Percentiles rank a stretch among this genome's conserved stretches.
phyloP scores from a whole-genome alignment of 805 yeast genomes.

The Osmozyma mogii region DNA sequence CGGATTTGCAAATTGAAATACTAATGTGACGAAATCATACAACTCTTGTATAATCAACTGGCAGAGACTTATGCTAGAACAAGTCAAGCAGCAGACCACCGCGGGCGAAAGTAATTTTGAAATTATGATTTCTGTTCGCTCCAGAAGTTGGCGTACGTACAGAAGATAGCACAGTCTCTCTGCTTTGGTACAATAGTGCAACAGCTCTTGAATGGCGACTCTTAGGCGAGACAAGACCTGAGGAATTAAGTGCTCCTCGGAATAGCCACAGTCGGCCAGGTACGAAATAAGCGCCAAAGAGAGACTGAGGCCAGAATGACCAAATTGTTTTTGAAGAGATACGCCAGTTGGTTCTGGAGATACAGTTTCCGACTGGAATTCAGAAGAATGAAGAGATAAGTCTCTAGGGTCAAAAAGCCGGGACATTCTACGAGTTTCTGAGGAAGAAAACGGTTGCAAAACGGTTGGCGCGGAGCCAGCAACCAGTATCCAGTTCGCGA shows the following conservation, averaged over 20 bases:
- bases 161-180: constrained; percentile 8
- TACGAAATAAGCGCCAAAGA: constrained; percentile 9
- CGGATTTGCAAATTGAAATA: constrained; percentile 10
- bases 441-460: no score
- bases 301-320: constrained; percentile 3
- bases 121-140: constrained; percentile 6
- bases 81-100: constrained; percentile 4
- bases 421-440: constrained; percentile 3
- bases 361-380: no score
- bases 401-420: constrained; percentile 2
- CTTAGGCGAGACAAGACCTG: constrained; percentile 6
- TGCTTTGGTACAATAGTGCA: constrained; percentile 7
- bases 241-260: constrained; percentile 5
- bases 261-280: constrained; percentile 7
- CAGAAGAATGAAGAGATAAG: no score
- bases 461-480: no score
- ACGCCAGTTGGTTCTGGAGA: no score
- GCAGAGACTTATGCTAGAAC: constrained; percentile 5
- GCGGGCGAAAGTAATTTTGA: constrained; percentile 7
- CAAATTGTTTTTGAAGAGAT: no score
- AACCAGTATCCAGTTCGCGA: not conserved
- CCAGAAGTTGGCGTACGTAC: constrained; percentile 7
- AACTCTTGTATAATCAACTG: constrained; percentile 7
- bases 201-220: constrained; percentile 7
- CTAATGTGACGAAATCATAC: constrained; percentile 6